A percentile compares a stretch with the other conserved stretches of the same genome.
Evolutionary conservation across 2,329 filamentous ascomycete genomes (phyloP).

Genomic region (Cryphonectria parasitica): DNA sequence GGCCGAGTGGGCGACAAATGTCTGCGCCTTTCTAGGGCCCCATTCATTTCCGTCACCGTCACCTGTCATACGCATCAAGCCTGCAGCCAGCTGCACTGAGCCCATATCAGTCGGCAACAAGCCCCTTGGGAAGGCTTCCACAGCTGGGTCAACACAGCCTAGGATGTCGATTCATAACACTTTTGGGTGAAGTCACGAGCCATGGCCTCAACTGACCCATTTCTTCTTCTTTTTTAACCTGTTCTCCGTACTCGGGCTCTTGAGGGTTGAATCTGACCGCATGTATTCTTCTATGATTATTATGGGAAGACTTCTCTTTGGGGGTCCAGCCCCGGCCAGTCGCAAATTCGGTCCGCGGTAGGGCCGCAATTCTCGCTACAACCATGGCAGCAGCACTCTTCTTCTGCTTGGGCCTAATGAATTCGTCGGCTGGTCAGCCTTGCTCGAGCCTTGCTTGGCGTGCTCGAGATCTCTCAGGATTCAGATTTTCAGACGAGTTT

Average conservation of each 20-base stretch:
- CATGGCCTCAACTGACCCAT: neutral
- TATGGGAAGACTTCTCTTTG: neutral
- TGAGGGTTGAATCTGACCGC: neutral
- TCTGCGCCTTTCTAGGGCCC: neutral
- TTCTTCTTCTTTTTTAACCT: neutral
- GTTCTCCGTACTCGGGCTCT: neutral
- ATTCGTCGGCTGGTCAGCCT: constrained; percentile 14
- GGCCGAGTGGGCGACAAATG: neutral
- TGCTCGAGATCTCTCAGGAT: constrained; percentile 16
- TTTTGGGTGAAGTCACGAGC: neutral
- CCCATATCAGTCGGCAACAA: neutral
- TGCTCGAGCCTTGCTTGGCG: constrained; percentile 23
- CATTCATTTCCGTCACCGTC: neutral
- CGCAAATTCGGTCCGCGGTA: constrained; percentile 22
- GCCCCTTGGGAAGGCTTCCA: neutral
- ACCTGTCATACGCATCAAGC: neutral
- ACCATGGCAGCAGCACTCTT: neutral
- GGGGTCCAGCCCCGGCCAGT: neutral
- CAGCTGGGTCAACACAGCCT: neutral
- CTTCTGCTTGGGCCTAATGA: neutral
- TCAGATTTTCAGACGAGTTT: neutral
- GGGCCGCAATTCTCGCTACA: constrained; percentile 29
- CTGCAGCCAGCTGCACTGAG: neutral
- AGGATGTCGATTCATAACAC: neutral
- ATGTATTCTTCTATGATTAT: neutral